phyloP scores from a whole-genome alignment of 176 grass and related monocot species.

The Carex myosuroides region DNA sequence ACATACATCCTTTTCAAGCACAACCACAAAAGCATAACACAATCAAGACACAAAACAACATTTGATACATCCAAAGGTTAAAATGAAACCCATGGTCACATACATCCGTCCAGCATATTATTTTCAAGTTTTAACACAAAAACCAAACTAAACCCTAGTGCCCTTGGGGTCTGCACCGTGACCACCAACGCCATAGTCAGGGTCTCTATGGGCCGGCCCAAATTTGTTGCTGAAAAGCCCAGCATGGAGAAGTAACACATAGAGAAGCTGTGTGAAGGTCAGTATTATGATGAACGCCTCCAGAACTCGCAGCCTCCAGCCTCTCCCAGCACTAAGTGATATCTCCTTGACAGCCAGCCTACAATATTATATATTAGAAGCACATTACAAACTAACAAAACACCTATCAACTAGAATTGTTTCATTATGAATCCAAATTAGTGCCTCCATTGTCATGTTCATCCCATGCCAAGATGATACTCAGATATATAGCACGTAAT shows the following conservation, averaged over 20 bases:
- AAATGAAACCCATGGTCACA: slow-evolving; percentile 2
- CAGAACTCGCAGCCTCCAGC: slow-evolving; percentile 59
- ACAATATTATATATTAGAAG: neutral
- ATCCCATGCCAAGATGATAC: too few species aligned
- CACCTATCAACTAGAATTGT: too few species aligned
- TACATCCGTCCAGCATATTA: neutral
- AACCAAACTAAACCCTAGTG: slow-evolving; percentile 24
- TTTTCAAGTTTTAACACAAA: neutral
- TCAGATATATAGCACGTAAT: too few species aligned
- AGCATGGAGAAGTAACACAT: slow-evolving; percentile 64
- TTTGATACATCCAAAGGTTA: slow-evolving; percentile 1
- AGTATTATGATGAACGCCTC: slow-evolving; percentile 80
- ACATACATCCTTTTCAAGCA: slow-evolving; percentile 1
- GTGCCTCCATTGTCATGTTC: too few species aligned
- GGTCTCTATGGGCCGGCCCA: slow-evolving; percentile 54
- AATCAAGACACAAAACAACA: neutral
- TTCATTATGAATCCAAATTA: too few species aligned
- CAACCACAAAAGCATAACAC: neutral
- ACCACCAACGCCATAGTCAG: slow-evolving; percentile 36
- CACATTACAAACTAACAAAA: too few species aligned
- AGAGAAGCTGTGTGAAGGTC: slow-evolving; percentile 71
- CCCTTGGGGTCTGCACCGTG: slow-evolving; percentile 45
- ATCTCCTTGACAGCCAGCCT: slow-evolving; percentile 78
- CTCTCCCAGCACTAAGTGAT: slow-evolving; percentile 34
- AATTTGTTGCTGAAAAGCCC: slow-evolving; percentile 52